These are phyloP conservation scores for Puccinia triticina DNA, from an alignment of 1,284 basidiomycete genomes.

Conservation along the genomic window DNA sequence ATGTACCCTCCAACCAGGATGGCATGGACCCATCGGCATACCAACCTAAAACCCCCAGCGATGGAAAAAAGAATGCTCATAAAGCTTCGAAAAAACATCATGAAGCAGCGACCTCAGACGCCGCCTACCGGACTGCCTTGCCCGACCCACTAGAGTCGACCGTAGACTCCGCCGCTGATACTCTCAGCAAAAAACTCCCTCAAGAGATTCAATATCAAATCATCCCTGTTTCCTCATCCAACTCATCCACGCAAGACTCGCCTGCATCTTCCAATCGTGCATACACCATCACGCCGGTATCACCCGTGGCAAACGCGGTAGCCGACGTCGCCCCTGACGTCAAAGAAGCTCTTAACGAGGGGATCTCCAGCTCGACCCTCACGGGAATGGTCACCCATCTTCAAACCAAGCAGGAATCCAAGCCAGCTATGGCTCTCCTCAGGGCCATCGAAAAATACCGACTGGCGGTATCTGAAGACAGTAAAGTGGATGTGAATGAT, in stretches of 20 bases:
- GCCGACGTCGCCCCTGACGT: background rate
- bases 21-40: background rate
- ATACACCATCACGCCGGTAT: constrained; percentile 19
- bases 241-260: background rate
- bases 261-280: background rate
- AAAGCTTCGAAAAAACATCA: background rate
- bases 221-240: background rate
- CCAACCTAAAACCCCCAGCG: background rate
- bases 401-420: background rate
- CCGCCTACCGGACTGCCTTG: background rate
- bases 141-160: background rate
- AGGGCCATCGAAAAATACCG: constrained; percentile 9
- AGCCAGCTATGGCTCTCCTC: constrained; percentile 2
- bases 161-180: background rate
- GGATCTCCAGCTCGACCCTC: background rate
- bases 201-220: constrained; percentile 19
- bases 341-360: background rate
- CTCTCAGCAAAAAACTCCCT: background rate
- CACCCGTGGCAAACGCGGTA: background rate
- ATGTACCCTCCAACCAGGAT: background rate
- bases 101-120: background rate
- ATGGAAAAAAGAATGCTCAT: background rate
- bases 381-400: background rate
- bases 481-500: background rate
- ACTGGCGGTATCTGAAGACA: background rate